Evolutionary conservation across 2,329 filamentous ascomycete genomes (phyloP), one percentile per base, ranked within the genome.

Genomic region (Fusarium sambucinum): DNA sequence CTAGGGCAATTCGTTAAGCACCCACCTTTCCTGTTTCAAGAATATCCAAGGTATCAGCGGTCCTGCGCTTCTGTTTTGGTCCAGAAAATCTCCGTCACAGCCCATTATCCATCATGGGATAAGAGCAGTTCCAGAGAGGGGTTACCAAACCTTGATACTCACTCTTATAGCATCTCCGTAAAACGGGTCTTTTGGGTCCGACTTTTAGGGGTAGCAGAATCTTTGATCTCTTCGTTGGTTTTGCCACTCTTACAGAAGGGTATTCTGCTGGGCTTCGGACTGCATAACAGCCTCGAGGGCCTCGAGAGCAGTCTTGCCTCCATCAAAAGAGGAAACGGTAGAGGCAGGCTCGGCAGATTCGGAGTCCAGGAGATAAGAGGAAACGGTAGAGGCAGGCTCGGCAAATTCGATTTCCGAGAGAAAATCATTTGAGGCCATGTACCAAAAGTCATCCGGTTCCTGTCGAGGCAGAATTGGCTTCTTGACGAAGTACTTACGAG

Each of bases 101-200:
- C 25, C 55, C 7, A 38, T 29, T 29, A 25, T 66, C 55, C 29
- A 57, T 40, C 6, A 29, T 10, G 35, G 42, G 29, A 14, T 42
- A 53, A 27, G 55, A 57, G 29, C 30, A 46, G 11, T 21, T 55
- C 59, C 56, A 47, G 12, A 55, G 29, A 27, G 50, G 30, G 16
- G 37, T 25, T 25, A 33, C 37, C 17, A 59, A 19, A 2, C 45
- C 44, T 4, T 29, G 14, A 14, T 65, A 25, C 8, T 27, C 42
- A 25, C 8, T 27, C 42, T 8, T 33, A 19, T 19, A 14, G 30
- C 25, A n/a, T 56, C 41, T 5, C 35, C 41, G 10, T 40, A 57
- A 16, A 62, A 52, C 2, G 48, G 27, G 11, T 62, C 62, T 13
- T 56, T 38, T 4, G 55, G 55, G 17, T 69, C 56, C 6, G 37